phyloP scores from a whole-genome alignment of 768 basidiomycete species.

The Aureoboletus auriporus region DNA sequence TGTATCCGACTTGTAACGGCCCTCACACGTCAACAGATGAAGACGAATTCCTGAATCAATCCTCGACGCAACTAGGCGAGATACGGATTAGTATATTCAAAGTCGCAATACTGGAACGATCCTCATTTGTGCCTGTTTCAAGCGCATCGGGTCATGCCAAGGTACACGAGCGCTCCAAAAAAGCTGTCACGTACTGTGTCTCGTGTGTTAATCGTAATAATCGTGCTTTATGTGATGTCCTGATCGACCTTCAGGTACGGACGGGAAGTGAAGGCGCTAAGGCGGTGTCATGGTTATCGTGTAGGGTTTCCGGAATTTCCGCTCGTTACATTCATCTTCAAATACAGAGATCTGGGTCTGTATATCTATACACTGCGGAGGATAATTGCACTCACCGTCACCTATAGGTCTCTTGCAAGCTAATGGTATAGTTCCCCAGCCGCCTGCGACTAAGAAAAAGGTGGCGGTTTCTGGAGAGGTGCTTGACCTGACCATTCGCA shows the following conservation, averaged over 20 bases:
- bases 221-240: neutral
- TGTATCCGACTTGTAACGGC: neutral
- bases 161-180: constrained; percentile 29
- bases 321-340: constrained; percentile 24
- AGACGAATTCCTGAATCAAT: constrained; percentile 18
- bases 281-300: no score
- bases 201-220: constrained; percentile 12
- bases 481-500: constrained; percentile 18
- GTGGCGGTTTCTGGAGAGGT: constrained; percentile 5
- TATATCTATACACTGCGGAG: neutral
- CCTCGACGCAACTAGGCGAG: constrained; percentile 18
- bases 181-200: constrained; percentile 27
- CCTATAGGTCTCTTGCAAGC: constrained; percentile 24
- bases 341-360: constrained; percentile 27
- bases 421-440: constrained; percentile 22
- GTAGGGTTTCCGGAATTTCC: no score
- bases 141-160: constrained; percentile 8
- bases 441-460: constrained; percentile 1
- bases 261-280: constrained; percentile 5
- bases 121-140: fast-evolving
- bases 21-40: constrained; percentile 22
- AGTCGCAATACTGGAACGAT: neutral
- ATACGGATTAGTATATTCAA: constrained; percentile 14
- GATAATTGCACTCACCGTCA: neutral
- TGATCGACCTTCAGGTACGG: constrained; percentile 21